Base-by-base conservation (phyloP, 441 rosid species). In the Flueggea neowawraea region DNA sequence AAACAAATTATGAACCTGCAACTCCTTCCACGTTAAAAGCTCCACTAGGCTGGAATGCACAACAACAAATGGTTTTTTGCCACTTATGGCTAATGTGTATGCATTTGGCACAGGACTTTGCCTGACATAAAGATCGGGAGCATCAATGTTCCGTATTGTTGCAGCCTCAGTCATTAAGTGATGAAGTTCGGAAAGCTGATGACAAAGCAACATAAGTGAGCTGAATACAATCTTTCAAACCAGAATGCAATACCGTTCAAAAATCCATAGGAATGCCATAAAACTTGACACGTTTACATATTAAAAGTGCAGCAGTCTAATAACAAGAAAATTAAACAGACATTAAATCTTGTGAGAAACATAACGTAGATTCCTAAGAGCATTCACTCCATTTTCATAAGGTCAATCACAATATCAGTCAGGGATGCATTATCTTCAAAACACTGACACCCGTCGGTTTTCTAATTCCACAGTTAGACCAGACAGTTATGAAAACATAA, bases 71-170 rank as follows among this genome's bases (percentile, higher is more conserved):
- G 99, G 96, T 74, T 84, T 94, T 63, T 90, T 87, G 56, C 97
- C 99, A 55, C 90, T 74, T 41, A 90, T 78, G 39, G 99, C 97
- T 50, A 94, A 76, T 12, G 99, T 94, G 70, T 89, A 90, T 6
- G 99, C 96, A 65, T 94, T 90, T 15, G 97, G 99, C 44, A 87
- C 81, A 28, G 97, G 95, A 68, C 94, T 94, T 76, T 94, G 99
- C 33, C 97, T 89, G 2, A 94, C 84, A 70, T 94, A 94, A 12
- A 94, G 90, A 79, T 89, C 94, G 28, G 99, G 96, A 65, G 96
- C 73, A 66, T 89, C 95, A 57, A 82, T 80, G 77, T 87, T 87
- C 76, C 91, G 63, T 68, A 94, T 84, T 33, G 68, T 80, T 5
- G 97, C 87, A 53, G 96, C 97, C 80, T 91, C 95, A 7, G 77